A percentile compares a stretch with the other conserved stretches of the same genome.
Conservation (phyloP, 1,284 basidiomycete genomes). For the Cronartium ribicola region DNA sequence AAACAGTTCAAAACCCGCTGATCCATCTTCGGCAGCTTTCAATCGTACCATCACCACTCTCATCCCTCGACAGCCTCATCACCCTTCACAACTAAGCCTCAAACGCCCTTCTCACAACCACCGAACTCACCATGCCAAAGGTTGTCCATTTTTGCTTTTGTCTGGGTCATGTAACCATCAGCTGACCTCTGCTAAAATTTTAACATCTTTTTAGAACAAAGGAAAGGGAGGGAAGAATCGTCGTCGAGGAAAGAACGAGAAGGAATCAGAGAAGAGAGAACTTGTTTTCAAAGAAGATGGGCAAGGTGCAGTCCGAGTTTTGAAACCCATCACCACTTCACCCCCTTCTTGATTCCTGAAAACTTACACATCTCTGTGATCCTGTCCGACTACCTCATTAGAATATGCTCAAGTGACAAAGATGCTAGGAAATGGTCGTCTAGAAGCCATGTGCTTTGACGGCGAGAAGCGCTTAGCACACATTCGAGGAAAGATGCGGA, state of each 20-base stretch:
- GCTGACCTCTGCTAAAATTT: too few species aligned
- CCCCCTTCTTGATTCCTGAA: neutral
- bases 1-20: neutral
- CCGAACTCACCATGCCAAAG: neutral
- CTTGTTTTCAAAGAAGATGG: constrained; percentile 98
- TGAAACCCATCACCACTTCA: neutral
- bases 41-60: neutral
- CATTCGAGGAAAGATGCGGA: constrained; percentile 98
- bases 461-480: constrained; percentile 96
- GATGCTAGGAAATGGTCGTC: constrained; percentile 96
- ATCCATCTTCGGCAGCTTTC: too few species aligned
- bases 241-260: constrained; percentile 99
- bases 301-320: constrained; percentile 59
- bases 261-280: constrained; percentile 96
- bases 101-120: neutral
- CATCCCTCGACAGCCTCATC: neutral
- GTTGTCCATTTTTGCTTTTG: neutral
- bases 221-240: constrained; percentile 96
- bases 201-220: constrained; percentile 47
- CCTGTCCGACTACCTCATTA: constrained; percentile 46
- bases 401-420: constrained; percentile 98
- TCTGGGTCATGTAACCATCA: neutral
- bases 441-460: constrained; percentile 97
- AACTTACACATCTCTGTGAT: neutral
- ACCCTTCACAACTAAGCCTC: neutral